Conservation (phyloP, 768 basidiomycete species). For the Glaciozyma martinii region DNA sequence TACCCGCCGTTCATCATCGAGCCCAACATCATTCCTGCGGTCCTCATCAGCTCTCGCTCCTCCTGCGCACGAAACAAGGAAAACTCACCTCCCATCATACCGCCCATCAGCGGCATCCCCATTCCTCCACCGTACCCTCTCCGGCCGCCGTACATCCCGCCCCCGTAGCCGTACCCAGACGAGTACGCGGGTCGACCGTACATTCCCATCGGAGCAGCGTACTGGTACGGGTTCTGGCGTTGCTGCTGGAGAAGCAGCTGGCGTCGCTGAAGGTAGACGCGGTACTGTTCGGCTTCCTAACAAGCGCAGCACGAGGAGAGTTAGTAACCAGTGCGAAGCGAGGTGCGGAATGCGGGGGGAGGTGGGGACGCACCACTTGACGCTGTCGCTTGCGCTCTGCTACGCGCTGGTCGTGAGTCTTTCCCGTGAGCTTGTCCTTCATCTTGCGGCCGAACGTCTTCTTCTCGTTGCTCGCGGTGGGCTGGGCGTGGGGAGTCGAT, state of each 20-base stretch:
- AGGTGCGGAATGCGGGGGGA: no score
- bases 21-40: no score
- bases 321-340: background rate
- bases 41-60: no score
- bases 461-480: conserved; percentile 17
- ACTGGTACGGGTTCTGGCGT: background rate
- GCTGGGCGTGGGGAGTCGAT: background rate
- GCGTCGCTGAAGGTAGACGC: conserved; percentile 20
- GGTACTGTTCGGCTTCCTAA: conserved; percentile 15
- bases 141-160: background rate
- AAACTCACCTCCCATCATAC: background rate
- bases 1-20: background rate
- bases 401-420: conserved; percentile 25
- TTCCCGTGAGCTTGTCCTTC: conserved; percentile 30
- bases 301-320: background rate
- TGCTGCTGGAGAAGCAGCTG: conserved; percentile 10
- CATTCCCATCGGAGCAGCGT: conserved; percentile 14
- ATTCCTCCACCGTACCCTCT: conserved; percentile 3
- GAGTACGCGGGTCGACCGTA: background rate
- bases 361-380: conserved; percentile 11
- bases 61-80: no score
- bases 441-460: conserved; percentile 30
- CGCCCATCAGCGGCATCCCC: background rate
- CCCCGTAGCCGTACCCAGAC: background rate
- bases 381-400: conserved; percentile 15